These are phyloP conservation scores for Fusarium algeriense DNA, from an alignment of 2,329 filamentous ascomycete species.

Conservation along the genomic window DNA sequence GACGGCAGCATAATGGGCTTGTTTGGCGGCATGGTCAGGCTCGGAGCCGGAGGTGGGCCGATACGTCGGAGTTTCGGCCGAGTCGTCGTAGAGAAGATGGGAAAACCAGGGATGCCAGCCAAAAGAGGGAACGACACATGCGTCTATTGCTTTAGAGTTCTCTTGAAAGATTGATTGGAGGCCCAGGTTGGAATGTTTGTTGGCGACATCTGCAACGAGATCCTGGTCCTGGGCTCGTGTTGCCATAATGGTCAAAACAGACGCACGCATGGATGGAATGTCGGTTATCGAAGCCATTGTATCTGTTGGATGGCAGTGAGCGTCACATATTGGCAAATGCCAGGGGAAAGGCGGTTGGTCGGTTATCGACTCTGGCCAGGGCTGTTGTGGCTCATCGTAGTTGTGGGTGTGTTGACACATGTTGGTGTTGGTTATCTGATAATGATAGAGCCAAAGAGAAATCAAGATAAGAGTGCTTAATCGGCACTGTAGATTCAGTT, in stretches of 20 bases:
- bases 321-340: slow-evolving; percentile 79
- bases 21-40: slow-evolving; percentile 54
- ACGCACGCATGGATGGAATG: slow-evolving; percentile 75
- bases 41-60: slow-evolving; percentile 42
- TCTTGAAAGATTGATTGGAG: background rate
- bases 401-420: slow-evolving; percentile 30
- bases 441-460: background rate
- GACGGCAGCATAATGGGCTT: slow-evolving; percentile 74
- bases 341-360: slow-evolving; percentile 68
- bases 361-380: background rate
- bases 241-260: slow-evolving; percentile 79
- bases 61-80: slow-evolving; percentile 53
- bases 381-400: slow-evolving; percentile 9
- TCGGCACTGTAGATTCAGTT: background rate
- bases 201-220: slow-evolving; percentile 74
- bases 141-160: background rate
- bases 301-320: slow-evolving; percentile 88
- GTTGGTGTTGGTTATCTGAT: background rate
- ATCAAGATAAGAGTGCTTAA: background rate
- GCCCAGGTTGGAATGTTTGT: slow-evolving; percentile 62
- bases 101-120: slow-evolving; percentile 93
- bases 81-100: slow-evolving; percentile 78
- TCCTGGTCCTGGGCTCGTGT: slow-evolving; percentile 81
- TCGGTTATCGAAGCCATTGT: slow-evolving; percentile 71
- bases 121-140: slow-evolving; percentile 73